Conservation (phyloP, 73 alveolate genomes). For the Blepharisma japonicum region DNA sequence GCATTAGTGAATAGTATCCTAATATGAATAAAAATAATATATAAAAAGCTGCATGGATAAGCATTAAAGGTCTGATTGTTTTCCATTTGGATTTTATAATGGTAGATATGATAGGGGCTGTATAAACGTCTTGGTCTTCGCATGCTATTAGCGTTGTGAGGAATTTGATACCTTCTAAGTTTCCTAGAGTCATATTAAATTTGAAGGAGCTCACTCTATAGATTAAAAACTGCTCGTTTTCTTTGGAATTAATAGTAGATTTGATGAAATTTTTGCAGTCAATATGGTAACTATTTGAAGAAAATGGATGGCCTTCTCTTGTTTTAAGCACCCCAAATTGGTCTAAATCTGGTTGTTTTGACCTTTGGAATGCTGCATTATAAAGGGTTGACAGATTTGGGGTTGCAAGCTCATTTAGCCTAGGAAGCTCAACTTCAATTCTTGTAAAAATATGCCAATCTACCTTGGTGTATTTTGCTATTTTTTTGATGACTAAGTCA, state of each 20-base stretch:
- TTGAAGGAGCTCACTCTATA: background rate
- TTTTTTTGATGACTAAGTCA: conserved; percentile 15
- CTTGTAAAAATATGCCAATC: background rate
- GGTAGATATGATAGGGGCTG: conserved; percentile 12
- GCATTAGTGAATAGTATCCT: background rate
- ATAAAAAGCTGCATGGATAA: background rate
- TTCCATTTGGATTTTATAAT: conserved; percentile 29
- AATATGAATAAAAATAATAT: background rate
- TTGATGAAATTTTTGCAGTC: background rate
- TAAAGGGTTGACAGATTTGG: background rate
- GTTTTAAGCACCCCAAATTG: background rate
- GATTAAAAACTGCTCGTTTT: background rate
- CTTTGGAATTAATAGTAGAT: background rate
- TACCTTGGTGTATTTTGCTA: background rate
- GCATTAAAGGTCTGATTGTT: background rate
- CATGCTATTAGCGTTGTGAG: background rate
- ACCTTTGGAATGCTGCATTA: background rate
- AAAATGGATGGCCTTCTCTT: background rate
- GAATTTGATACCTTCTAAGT: background rate
- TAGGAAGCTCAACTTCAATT: conserved; percentile 1
- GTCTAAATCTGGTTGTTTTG: background rate
- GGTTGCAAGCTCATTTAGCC: background rate
- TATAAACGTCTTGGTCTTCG: conserved; percentile 5
- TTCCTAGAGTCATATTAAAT: background rate
- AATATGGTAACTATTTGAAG: background rate